phyloP scores from a whole-genome alignment of 768 basidiomycete species.

The Termitomyces sp. region DNA sequence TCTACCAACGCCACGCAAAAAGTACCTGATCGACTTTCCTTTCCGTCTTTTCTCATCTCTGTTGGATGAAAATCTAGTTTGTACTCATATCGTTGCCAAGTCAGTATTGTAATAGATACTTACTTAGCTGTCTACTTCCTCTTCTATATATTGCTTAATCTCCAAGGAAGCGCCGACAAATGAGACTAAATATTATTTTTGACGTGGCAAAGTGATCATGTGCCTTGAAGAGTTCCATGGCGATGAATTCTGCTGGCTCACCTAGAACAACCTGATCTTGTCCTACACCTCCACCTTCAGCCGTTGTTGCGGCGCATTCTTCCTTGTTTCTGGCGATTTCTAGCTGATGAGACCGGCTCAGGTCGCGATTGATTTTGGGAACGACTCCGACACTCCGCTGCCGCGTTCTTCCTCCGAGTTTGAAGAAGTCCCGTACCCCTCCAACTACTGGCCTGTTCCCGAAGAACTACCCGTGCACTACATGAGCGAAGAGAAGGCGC shows the following conservation, averaged over 20 bases:
- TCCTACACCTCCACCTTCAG: neutral
- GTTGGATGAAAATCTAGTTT: conserved; percentile 8
- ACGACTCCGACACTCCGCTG: conserved; percentile 41
- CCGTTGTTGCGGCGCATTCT: conserved; percentile 5
- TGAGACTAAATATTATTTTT: conserved; percentile 11
- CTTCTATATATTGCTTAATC: conserved; percentile 14
- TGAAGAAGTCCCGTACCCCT: conserved; percentile 63
- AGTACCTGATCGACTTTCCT: conserved; percentile 10
- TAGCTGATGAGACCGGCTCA: conserved; percentile 58
- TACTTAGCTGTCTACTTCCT: conserved; percentile 3
- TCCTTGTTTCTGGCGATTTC: conserved; percentile 2
- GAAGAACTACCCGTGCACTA: conserved; percentile 45
- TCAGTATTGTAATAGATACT: conserved; percentile 5
- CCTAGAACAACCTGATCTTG: neutral
- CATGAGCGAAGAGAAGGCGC: conserved; percentile 64
- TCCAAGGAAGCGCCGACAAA: conserved; percentile 2
- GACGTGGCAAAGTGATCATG: conserved; percentile 31
- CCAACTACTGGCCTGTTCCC: conserved; percentile 27
- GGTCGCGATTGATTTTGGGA: conserved; percentile 66
- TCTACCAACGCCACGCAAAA: conserved; percentile 23
- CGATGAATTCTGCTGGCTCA: neutral
- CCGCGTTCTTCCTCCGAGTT: conserved; percentile 60
- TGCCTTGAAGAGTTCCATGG: conserved; percentile 7
- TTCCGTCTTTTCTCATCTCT: neutral
- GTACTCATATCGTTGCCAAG: conserved; percentile 6